Base-by-base conservation (phyloP, 116 monocot genomes). In the Posidonia oceanica region DNA sequence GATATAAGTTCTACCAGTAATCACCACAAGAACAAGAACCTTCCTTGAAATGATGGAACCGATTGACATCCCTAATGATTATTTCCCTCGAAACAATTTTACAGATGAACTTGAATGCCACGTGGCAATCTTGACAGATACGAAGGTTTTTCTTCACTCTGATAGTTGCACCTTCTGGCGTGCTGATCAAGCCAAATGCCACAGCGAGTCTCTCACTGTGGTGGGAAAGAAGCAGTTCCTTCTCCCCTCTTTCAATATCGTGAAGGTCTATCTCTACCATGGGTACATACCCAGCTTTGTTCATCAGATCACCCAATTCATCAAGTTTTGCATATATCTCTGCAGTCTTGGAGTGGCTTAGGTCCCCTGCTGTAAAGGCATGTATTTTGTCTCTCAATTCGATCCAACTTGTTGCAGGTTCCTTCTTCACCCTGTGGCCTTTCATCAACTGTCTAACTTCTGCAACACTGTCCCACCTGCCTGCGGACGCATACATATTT, bases 401-500 rank as follows among this genome's bases (percentile, higher is more conserved):
- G 17, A 97, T 78, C 97, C 97, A 97, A 63, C 97, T 97, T 74
- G 87, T 81, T 38, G 80, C 97, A 48, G 89, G 92, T 62, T 97
- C 89, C 82, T 92, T 91, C 75, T 87, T 92, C 75, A 97, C 75
- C 42, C 76, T 76, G 63, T 76, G 72, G 17, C 82, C 84, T 67
- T 79, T 86, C 89, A 97, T 91, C 75, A 72, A 48, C 71, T 76
- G 79, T 69, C 97, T 81, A 39, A 80, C 85, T 22, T 77, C 59
- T 1, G 97, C 81, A 36, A 87, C 91, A 5, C 69, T 57, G 7
- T 85, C 77, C 92, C 89, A 87, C 69, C 66, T 80, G 0, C 87
- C 83, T 4, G 81, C 79, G 3, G 87, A 89, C 5, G 93, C 93
- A 56, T 87, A 93, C 16, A 76, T 84, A 41, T 93, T 89, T 7